phyloP scores from a whole-genome alignment of 176 grass and related monocot genomes.

The Chloris gayana region DNA sequence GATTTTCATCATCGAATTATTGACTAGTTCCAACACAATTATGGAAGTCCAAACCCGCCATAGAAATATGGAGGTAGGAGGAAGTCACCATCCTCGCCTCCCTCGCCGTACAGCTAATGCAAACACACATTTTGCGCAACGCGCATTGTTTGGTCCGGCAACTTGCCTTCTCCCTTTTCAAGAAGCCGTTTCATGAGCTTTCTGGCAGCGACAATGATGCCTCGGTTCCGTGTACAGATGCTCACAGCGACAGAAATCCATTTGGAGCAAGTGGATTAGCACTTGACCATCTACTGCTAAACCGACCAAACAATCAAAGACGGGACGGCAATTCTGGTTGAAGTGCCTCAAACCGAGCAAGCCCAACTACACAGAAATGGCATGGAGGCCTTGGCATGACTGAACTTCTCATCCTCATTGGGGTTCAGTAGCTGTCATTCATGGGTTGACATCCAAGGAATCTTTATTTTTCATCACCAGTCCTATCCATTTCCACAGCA shows the following conservation, averaged over 20 bases:
- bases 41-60: not conserved
- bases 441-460: slow-evolving; percentile 7
- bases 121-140: slow-evolving; percentile 23
- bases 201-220: slow-evolving; percentile 32
- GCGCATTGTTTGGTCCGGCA: slow-evolving; percentile 37
- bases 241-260: slow-evolving; percentile 2
- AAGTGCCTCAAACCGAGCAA: slow-evolving; percentile 3
- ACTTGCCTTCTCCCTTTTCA: slow-evolving; percentile 19
- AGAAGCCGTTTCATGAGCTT: slow-evolving; percentile 41
- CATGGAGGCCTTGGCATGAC: not conserved
- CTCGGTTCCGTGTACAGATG: slow-evolving; percentile 11
- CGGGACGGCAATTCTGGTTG: not conserved
- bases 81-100: slow-evolving; percentile 23
- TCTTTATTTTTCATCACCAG: slow-evolving; percentile 1
- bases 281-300: slow-evolving; percentile 9
- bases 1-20: not conserved
- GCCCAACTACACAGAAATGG: slow-evolving; percentile 7
- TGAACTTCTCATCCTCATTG: slow-evolving; percentile 5
- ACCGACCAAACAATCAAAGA: slow-evolving; percentile 17
- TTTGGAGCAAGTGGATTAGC: slow-evolving; percentile 20
- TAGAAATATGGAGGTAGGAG: slow-evolving; percentile 25
- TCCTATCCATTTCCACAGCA: not conserved
- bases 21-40: not conserved
- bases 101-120: slow-evolving; percentile 23
- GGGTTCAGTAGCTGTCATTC: slow-evolving; percentile 3